Percentiles rank a stretch among this genome's conserved stretches.
Evolutionary conservation across 441 rosid genomes (phyloP).

Genomic region (Lepidium campestre): DNA sequence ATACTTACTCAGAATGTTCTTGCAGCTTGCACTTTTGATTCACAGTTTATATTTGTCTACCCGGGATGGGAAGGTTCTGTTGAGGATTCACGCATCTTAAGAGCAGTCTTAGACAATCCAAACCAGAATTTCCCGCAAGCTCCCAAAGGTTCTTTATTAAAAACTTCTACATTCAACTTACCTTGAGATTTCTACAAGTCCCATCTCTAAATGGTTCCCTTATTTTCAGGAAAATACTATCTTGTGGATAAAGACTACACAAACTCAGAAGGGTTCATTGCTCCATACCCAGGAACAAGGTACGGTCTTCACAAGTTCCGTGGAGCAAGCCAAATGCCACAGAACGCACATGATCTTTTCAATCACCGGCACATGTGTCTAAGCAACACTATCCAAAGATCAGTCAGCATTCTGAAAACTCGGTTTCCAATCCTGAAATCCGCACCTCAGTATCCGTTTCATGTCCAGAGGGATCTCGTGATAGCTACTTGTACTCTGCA

Average conservation of each 20-base stretch:
- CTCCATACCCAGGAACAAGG: slow-evolving; percentile 65
- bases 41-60: slow-evolving; percentile 65
- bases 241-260: slow-evolving; percentile 65
- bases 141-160: slow-evolving; percentile 52
- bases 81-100: slow-evolving; percentile 62
- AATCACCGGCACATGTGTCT: slow-evolving; percentile 73
- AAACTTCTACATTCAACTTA: background rate
- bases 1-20: slow-evolving; percentile 62
- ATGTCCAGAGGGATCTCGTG: slow-evolving; percentile 82
- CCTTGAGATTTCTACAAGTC: slow-evolving; percentile 2
- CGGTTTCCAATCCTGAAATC: slow-evolving; percentile 80
- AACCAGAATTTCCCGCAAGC: slow-evolving; percentile 75
- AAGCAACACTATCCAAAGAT: slow-evolving; percentile 46
- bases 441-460: slow-evolving; percentile 70
- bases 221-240: slow-evolving; percentile 63
- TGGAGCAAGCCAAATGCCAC: slow-evolving; percentile 65
- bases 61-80: slow-evolving; percentile 94
- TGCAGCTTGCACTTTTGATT: slow-evolving; percentile 82
- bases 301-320: slow-evolving; percentile 50
- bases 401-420: slow-evolving; percentile 50
- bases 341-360: slow-evolving; percentile 62
- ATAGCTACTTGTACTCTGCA: slow-evolving; percentile 76
- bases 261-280: slow-evolving; percentile 64
- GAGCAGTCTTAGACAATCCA: slow-evolving; percentile 74
- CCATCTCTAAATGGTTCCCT: background rate